Evolutionary conservation across 78 protist genomes (phyloP).

Genomic region (Dictyostelium capitatum): DNA sequence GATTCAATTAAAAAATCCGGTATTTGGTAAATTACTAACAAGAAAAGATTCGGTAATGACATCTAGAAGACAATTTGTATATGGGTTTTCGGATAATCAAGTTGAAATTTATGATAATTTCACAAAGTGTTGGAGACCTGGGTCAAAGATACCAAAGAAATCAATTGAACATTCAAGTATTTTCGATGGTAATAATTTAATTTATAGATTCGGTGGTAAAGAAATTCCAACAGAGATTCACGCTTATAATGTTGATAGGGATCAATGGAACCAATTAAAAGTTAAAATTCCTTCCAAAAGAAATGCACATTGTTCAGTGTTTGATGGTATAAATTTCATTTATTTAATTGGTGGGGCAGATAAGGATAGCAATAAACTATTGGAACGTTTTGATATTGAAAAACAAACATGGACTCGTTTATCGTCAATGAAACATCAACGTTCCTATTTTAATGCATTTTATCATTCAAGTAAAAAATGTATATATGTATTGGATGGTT

Average conservation of each 20-base stretch:
- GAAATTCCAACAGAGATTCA: slow-evolving; percentile 6
- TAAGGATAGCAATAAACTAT: neutral
- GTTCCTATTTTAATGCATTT: slow-evolving; percentile 44
- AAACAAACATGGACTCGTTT: neutral
- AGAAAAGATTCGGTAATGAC: slow-evolving; percentile 56
- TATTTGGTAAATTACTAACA: slow-evolving; percentile 66
- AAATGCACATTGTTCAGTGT: slow-evolving; percentile 43
- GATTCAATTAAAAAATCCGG: slow-evolving; percentile 61
- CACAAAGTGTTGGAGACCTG: slow-evolving; percentile 34
- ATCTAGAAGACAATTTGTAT: slow-evolving; percentile 15
- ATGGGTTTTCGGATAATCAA: slow-evolving; percentile 23
- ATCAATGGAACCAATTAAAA: neutral
- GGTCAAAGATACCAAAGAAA: neutral
- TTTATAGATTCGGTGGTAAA: slow-evolving; percentile 68
- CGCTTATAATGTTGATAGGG: slow-evolving; percentile 3
- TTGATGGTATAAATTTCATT: slow-evolving; percentile 27
- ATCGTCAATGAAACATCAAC: slow-evolving; percentile 15
- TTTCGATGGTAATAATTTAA: slow-evolving; percentile 16
- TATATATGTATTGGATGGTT: slow-evolving; percentile 65
- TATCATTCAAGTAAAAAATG: slow-evolving; percentile 30
- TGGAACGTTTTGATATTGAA: slow-evolving; percentile 45
- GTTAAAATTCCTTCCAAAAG: slow-evolving; percentile 23
- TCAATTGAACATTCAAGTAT: slow-evolving; percentile 26
- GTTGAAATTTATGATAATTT: slow-evolving; percentile 46
- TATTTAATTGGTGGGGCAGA: slow-evolving; percentile 67